Evolutionary conservation across 441 rosid genomes (phyloP).

Genomic region (Populus hybrid): DNA sequence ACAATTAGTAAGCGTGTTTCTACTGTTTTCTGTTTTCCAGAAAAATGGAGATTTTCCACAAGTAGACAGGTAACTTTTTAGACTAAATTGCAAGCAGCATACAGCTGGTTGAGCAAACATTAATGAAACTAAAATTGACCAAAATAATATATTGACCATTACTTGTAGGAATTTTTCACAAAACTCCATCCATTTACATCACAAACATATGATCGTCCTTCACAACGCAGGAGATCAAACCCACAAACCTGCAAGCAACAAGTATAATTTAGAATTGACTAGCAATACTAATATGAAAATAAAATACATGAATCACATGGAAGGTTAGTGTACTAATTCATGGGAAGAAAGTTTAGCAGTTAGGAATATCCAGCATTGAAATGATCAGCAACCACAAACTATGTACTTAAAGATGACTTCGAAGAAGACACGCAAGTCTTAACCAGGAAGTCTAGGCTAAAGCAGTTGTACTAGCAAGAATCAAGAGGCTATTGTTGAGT

Average conservation of each 20-base stretch:
- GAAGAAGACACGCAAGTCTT: not conserved
- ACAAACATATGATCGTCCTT: constrained; percentile 97
- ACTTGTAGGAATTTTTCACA: constrained; percentile 99
- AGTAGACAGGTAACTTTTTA: not conserved
- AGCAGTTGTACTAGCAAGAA: not conserved
- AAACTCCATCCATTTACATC: constrained; percentile 99
- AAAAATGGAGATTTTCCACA: not conserved
- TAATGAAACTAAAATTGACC: not conserved
- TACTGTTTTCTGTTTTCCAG: not conserved
- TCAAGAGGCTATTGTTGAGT: not conserved
- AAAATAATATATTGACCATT: constrained; percentile 24
- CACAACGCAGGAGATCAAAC: constrained; percentile 95
- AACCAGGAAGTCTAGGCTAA: not conserved
- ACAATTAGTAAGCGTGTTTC: not conserved
- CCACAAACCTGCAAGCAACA: constrained; percentile 86
- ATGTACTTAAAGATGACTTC: not conserved
- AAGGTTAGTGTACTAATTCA: not conserved
- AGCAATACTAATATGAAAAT: not conserved
- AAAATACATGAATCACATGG: not conserved
- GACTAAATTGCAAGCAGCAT: not conserved
- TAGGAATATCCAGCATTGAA: not conserved
- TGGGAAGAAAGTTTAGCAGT: constrained; percentile 6
- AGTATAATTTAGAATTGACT: not conserved
- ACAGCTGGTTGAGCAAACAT: not conserved
- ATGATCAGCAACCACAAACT: not conserved